Evolutionary conservation across 345 rosid genomes (phyloP), one percentile per base, ranked within the genome.

Genomic region (Moricandia moricandioides): DNA sequence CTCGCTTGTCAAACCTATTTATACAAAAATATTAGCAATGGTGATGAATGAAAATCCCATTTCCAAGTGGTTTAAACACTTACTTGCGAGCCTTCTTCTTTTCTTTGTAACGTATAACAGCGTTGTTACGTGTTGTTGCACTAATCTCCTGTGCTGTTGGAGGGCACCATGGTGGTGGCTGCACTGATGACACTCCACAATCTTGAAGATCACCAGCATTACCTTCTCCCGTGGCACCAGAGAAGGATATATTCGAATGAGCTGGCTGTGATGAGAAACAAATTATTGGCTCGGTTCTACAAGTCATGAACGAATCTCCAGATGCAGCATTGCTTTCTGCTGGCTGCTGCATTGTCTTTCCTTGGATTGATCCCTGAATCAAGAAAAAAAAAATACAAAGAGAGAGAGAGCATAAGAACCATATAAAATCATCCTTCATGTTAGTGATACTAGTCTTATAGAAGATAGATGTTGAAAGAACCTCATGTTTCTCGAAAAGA

Each of bases 11-110:
- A 84, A 94, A 94, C 91, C 98, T 94, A 67, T 66, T 10, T 3
- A 71, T 61, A 17, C 6, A 56, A 27, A 18, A 78, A 8, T 4
- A 61, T 78, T 14, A 67, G 58, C 65, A 54, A 45, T 29, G 16
- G 27, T 34, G 51, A 26, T 26, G 62, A 67, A 26, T 27, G 8
- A 16, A 35, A 43, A 31, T 31, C 27, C 12, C 65, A 4, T 40
- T 56, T 56, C 34, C 26, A 29, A 3, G 35, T 56, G 31, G 8
- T 24, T 75, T 27, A 2, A 5, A 8, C 52, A 75, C 98, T 86
- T 84, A 94, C 98, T 83, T 87, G 80, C 97, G 95, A 33, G 85
- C 85, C 88, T 88, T 91, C 88, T 87, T 91, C 84, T 91, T 94
- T 73, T 91, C 97, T 82, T 83, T 91, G 84, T 94, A 94, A 30